phyloP scores from a whole-genome alignment of 225 moss, liverwort and hornwort species.

The Climacium dendroides region DNA sequence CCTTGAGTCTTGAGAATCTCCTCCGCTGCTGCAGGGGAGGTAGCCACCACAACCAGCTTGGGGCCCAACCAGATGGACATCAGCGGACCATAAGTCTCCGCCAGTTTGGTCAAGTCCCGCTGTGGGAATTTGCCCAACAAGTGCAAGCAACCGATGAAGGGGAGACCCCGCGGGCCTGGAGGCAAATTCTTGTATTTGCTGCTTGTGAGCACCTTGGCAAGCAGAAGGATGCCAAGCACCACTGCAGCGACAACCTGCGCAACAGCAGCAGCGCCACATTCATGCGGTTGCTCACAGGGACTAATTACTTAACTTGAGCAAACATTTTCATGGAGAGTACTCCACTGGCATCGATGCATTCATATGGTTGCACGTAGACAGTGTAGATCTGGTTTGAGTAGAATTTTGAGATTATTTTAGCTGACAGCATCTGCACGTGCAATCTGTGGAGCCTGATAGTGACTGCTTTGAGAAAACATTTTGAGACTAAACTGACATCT shows the following conservation, averaged over 20 bases:
- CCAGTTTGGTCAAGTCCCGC: not conserved
- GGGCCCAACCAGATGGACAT: not conserved
- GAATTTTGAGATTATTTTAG: not conserved
- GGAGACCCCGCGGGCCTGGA: not conserved
- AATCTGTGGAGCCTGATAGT: not conserved
- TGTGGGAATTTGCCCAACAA: not conserved
- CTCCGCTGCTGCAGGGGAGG: not conserved
- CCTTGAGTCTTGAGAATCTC: not conserved
- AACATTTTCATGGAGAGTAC: too few species aligned
- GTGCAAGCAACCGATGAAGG: not conserved
- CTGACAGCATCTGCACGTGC: not conserved
- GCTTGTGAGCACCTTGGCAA: not conserved
- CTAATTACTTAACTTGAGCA: too few species aligned
- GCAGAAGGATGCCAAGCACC: not conserved
- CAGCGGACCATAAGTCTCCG: not conserved
- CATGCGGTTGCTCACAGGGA: too few species aligned
- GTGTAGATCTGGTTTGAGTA: too few species aligned
- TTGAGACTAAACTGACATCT: too few species aligned
- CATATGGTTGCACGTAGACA: too few species aligned
- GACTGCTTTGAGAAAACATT: too few species aligned
- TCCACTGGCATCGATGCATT: too few species aligned
- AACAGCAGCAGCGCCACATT: too few species aligned
- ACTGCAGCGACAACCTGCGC: too few species aligned
- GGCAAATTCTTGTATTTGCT: not conserved
- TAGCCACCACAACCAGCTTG: not conserved